Percentiles rank a stretch among this genome's conserved stretches.
Conservation (phyloP, 164 flowering plant species). For the Platanus orientalis region DNA sequence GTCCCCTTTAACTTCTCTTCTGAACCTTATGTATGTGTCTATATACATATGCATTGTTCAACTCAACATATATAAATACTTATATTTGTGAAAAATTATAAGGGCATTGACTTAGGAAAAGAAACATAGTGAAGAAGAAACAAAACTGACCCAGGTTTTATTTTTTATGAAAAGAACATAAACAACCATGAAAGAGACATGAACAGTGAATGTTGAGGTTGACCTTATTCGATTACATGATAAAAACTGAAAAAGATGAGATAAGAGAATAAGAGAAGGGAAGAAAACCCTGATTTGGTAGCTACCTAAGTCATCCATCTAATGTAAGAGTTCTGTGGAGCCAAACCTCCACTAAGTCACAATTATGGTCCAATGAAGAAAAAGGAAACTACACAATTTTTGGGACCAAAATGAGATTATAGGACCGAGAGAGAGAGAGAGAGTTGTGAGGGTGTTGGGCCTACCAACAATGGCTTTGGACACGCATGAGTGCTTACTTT, state of each 20-base stretch:
- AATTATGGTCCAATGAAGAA: conserved; percentile 17
- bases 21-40: neutral
- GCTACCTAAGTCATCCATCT: conserved; percentile 22
- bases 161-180: conserved; percentile 12
- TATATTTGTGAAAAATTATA: neutral
- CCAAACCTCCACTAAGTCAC: conserved; percentile 27
- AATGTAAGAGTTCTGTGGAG: conserved; percentile 28
- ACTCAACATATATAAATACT: neutral
- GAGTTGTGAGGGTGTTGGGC: conserved; percentile 27
- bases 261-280: conserved; percentile 8
- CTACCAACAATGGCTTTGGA: conserved; percentile 39
- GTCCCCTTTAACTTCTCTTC: conserved; percentile 15
- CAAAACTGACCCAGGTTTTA: conserved; percentile 9
- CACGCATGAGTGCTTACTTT: conserved; percentile 58
- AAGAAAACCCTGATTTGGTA: conserved; percentile 15
- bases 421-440: conserved; percentile 24
- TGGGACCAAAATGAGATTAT: conserved; percentile 3
- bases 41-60: neutral
- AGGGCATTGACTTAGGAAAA: conserved; percentile 20
- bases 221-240: conserved; percentile 24
- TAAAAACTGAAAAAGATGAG: conserved; percentile 10
- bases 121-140: conserved; percentile 12
- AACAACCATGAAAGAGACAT: conserved; percentile 30
- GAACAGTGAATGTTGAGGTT: conserved; percentile 33
- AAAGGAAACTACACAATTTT: conserved; percentile 14